These are phyloP conservation scores for Tylopilus sp. DNA, from an alignment of 768 basidiomycete genomes.

Conservation along the genomic window DNA sequence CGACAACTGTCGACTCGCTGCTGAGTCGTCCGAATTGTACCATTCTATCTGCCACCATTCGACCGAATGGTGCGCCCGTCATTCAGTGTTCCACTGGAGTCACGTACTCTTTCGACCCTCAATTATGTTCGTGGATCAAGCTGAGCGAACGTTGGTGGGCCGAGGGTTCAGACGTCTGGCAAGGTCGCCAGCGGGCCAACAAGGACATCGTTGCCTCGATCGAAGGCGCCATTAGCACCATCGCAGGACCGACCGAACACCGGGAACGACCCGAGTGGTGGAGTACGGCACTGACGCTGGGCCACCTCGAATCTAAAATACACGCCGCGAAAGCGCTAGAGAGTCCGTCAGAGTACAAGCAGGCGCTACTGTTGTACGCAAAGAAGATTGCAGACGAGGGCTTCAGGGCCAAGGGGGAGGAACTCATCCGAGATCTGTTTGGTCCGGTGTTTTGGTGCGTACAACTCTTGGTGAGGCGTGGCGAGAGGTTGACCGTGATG, in stretches of 20 bases:
- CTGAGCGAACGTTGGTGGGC: slow-evolving; percentile 84
- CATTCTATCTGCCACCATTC: slow-evolving; percentile 62
- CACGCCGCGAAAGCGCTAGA: slow-evolving; percentile 72
- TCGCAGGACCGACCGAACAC: slow-evolving; percentile 36
- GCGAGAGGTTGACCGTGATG: background rate
- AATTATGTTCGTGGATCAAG: slow-evolving; percentile 66
- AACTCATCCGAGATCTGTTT: slow-evolving; percentile 84
- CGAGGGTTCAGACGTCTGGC: slow-evolving; percentile 81
- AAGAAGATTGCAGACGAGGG: slow-evolving; percentile 88
- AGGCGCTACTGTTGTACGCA: slow-evolving; percentile 71
- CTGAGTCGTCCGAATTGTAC: slow-evolving; percentile 54
- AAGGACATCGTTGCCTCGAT: slow-evolving; percentile 55
- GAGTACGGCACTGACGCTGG: slow-evolving; percentile 77
- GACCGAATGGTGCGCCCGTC: slow-evolving; percentile 78
- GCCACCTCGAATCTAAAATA: slow-evolving; percentile 83
- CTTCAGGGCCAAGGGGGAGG: slow-evolving; percentile 84
- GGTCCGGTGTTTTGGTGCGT: slow-evolving; percentile 89
- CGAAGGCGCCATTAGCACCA: slow-evolving; percentile 51
- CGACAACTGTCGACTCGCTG: slow-evolving; percentile 59
- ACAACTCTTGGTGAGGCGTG: background rate
- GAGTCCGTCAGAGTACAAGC: slow-evolving; percentile 82
- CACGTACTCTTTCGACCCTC: slow-evolving; percentile 74
- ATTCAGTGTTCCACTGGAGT: slow-evolving; percentile 75
- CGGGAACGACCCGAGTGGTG: slow-evolving; percentile 72
- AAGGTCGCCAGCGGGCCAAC: slow-evolving; percentile 56